Evolutionary conservation across 2,329 filamentous ascomycete species (phyloP), one percentile per base, ranked within the genome.

Genomic region (Neonectria coccinea): DNA sequence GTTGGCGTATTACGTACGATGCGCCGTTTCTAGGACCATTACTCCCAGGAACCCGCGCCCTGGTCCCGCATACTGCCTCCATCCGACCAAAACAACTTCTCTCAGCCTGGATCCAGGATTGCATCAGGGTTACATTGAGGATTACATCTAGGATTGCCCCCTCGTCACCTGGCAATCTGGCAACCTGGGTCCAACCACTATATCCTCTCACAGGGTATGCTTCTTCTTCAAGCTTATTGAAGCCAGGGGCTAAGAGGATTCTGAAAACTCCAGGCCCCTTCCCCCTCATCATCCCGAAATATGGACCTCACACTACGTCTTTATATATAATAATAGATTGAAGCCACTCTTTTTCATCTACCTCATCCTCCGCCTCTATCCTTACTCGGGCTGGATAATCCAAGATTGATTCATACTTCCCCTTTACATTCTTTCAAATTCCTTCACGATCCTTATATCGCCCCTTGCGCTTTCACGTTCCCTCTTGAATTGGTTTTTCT

Each of bases 171-270:
- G 25, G 25, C 25, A 25, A 25, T 3, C 25, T 25, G 25, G 25
- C 25, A 25, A 25, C 25, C 25, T 29, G 27, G 29, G 14, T 27
- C 48, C 25, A 45, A 50, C 18, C 39, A 36, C 12, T 53, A 41
- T 22, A 50, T 33, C 5, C 42, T 22, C 20, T 29, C 50, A 18
- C 18, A 11, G 44, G 18, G 57, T 63, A 54, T 57, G 60, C 60
- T 57, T 59, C 60, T 39, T 53, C 16, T 44, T 63, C 56, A 63
- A 63, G 60, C 60, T 59, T 63, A 59, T 25, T 20, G 27, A 12
- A 33, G 55, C 27, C 50, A 63, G 50, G 60, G 60, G 55, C 44
- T 48, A 16, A 52, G 29, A 58, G 48, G 59, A 60, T 60, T 36
- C 20, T 27, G 12, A 12, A 29, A 56, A 57, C 53, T 51, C 47